Base-by-base conservation (phyloP, 2,329 filamentous ascomycete genomes). In the Westerdykella sp. region DNA sequence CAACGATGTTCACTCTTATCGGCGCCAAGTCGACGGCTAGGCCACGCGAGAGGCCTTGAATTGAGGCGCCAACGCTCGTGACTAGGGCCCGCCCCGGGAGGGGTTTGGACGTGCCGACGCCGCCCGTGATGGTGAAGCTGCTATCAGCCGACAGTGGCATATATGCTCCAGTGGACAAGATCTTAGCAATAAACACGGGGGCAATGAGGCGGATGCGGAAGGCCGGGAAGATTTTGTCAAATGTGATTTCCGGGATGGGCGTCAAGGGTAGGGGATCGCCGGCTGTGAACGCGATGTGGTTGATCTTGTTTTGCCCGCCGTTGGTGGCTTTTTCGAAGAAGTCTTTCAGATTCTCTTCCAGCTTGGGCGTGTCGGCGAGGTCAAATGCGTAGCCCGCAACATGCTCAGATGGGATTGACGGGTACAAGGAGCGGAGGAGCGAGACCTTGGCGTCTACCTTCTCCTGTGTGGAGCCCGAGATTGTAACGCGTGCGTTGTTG, bases 401-500 rank as follows among this genome's bases (percentile, higher is more conserved):
- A 2, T 50, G 41, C 1, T 44, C 45, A 3, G 47, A 13, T 4
- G 58, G 42, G 5, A 48, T 14, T n/a, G 42, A 39, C 2, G 59
- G 60, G 39, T 77, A 73, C 42, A 69, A 48, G 5, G 63, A 59
- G 35, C 66, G 63, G 23, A 83, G 69, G 25, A 64, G 57, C 1
- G 60, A 51, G 47, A 80, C 62, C 32, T 79, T 74, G 2, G 58
- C 56, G 40, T 74, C 62, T 23, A 84, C 65, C 42, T 76, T 76
- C 34, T 63, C 40, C 30, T 72, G 66, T 28, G 70, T 74, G 10
- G 80, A 84, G 12, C 77, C 79, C 10, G 78, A 77, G 53, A 86
- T 75, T 37, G 71, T 75, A 11, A 85, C 76, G 13, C 55, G 60
- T 25, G 76, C 76, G 28, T 78, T 78, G 40, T 75, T 67, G 34